Conservation (phyloP, 176 grass and related monocot species). For the Musa beccarii region DNA sequence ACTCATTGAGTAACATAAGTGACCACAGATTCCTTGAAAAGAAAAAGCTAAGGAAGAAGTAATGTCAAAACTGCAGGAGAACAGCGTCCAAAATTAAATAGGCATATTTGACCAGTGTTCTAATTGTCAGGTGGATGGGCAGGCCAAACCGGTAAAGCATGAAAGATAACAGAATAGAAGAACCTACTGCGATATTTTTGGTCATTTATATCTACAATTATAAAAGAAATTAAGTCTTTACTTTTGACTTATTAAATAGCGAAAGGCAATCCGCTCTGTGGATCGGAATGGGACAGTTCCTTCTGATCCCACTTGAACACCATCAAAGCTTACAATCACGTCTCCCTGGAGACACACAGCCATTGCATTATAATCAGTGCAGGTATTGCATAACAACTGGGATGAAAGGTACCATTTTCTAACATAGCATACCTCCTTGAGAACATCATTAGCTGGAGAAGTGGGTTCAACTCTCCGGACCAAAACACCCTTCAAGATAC, state of each 20-base stretch:
- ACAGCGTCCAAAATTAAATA: background rate
- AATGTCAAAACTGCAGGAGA: background rate
- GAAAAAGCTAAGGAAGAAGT: background rate
- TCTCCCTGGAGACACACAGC: slow-evolving; percentile 58
- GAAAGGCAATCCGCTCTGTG: slow-evolving; percentile 90
- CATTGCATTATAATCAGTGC: background rate
- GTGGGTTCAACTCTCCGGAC: slow-evolving; percentile 91
- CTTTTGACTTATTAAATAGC: slow-evolving; percentile 96
- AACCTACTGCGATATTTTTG: background rate
- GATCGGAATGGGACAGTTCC: slow-evolving; percentile 92
- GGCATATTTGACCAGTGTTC: background rate
- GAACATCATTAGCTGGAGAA: slow-evolving; percentile 62
- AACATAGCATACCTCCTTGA: slow-evolving; percentile 47
- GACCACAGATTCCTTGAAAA: background rate
- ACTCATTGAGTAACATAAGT: background rate
- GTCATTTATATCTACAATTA: background rate
- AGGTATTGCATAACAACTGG: background rate
- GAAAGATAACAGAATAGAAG: background rate
- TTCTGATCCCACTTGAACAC: slow-evolving; percentile 67
- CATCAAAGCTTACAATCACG: slow-evolving; percentile 97
- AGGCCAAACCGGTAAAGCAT: background rate
- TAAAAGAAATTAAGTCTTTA: slow-evolving; percentile 31
- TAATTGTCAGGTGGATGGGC: background rate
- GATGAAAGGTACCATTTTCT: background rate
- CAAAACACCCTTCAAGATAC: slow-evolving; percentile 63